Evolutionary conservation across 768 basidiomycete genomes (phyloP).

Genomic region (Tremella fuciformis): DNA sequence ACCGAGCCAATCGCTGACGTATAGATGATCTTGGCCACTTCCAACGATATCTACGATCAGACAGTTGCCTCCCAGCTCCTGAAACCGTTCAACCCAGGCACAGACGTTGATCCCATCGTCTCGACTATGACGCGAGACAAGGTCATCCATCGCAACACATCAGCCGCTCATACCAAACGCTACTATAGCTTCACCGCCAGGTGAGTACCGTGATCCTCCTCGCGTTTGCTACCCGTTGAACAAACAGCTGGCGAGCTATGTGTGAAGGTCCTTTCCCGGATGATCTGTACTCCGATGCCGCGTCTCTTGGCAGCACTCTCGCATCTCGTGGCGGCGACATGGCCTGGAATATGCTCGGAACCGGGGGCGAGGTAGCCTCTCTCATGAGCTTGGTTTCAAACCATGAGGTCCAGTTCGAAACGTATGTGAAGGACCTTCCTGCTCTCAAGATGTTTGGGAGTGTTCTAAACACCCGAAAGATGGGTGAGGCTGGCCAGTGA

Average conservation of each 20-base stretch:
- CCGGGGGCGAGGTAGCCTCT: slow-evolving; percentile 68
- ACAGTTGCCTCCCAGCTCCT: slow-evolving; percentile 63
- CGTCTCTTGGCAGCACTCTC: slow-evolving; percentile 61
- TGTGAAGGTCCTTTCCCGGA: slow-evolving; percentile 63
- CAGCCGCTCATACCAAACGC: slow-evolving; percentile 12
- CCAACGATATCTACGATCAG: slow-evolving; percentile 65
- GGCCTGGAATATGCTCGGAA: slow-evolving; percentile 75
- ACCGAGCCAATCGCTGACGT: not conserved
- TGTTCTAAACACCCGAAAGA: slow-evolving; percentile 61
- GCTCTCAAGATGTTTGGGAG: slow-evolving; percentile 62
- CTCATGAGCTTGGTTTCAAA: slow-evolving; percentile 79
- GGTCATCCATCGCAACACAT: slow-evolving; percentile 61
- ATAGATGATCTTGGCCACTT: slow-evolving; percentile 75
- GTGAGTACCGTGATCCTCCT: slow-evolving; percentile 58
- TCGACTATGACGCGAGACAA: slow-evolving; percentile 64
- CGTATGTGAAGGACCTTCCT: slow-evolving; percentile 66
- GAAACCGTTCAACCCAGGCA: slow-evolving; percentile 49
- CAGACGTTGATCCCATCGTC: slow-evolving; percentile 58
- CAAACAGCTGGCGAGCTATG: slow-evolving; percentile 58
- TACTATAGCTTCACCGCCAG: slow-evolving; percentile 21
- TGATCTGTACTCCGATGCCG: slow-evolving; percentile 71
- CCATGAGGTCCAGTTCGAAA: slow-evolving; percentile 67
- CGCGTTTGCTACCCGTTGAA: not conserved
- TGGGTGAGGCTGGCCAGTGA: slow-evolving; percentile 19
- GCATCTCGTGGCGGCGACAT: slow-evolving; percentile 58